Evolutionary conservation across 345 rosid species (phyloP).

Genomic region (Eutrema japonicum): DNA sequence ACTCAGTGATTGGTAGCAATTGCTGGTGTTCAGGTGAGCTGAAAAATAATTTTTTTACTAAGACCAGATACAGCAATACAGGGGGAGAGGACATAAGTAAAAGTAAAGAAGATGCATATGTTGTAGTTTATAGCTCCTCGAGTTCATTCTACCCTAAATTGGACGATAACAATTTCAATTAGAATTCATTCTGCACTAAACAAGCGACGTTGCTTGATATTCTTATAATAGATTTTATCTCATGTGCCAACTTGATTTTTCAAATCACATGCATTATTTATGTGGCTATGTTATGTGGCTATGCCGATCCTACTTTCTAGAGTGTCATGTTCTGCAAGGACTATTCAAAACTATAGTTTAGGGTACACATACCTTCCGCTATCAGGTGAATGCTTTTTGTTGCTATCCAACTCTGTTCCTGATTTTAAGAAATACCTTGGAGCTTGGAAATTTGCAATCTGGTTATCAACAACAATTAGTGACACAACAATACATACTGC

Average conservation of each 20-base stretch:
- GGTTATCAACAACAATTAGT: slow-evolving; percentile 46
- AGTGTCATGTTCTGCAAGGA: slow-evolving; percentile 23
- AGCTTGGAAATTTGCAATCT: slow-evolving; percentile 88
- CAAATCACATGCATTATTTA: slow-evolving; percentile 2
- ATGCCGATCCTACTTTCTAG: slow-evolving; percentile 17
- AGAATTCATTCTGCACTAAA: slow-evolving; percentile 28
- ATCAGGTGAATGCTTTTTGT: slow-evolving; percentile 63
- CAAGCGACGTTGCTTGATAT: slow-evolving; percentile 6
- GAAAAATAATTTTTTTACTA: slow-evolving; percentile 32
- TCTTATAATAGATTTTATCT: slow-evolving; percentile 13
- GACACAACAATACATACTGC: slow-evolving; percentile 38
- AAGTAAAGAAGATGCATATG: slow-evolving; percentile 12
- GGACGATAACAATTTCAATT: slow-evolving; percentile 13
- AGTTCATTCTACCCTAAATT: slow-evolving; percentile 13
- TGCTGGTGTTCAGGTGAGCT: slow-evolving; percentile 75
- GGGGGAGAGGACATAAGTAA: slow-evolving; percentile 12
- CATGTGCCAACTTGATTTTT: slow-evolving; percentile 16
- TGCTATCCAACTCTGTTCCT: slow-evolving; percentile 64
- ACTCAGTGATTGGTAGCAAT: slow-evolving; percentile 52
- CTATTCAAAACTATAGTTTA: slow-evolving; percentile 17
- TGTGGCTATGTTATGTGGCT: not conserved
- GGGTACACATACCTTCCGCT: slow-evolving; percentile 67
- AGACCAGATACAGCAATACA: slow-evolving; percentile 29
- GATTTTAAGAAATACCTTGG: slow-evolving; percentile 76
- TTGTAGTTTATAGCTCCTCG: slow-evolving; percentile 25